Evolutionary conservation across 352 stramenopile species (phyloP).

Genomic region (Pythium oligandrum): DNA sequence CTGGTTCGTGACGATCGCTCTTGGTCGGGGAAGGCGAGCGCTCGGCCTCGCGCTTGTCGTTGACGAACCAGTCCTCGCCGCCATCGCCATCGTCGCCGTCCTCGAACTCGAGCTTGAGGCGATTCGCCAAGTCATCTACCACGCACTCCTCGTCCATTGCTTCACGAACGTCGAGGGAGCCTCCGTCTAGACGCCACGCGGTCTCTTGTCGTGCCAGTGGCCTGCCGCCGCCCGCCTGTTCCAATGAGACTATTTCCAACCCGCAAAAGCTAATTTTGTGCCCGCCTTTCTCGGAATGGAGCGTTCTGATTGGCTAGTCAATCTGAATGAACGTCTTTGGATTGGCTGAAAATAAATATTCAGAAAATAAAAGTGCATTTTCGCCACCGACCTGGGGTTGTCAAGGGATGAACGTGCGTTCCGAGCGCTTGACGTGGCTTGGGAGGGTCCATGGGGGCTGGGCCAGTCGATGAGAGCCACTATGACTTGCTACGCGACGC

Average conservation of each 20-base stretch:
- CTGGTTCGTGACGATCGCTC: slow-evolving; percentile 9
- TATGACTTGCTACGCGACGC: slow-evolving; percentile 69
- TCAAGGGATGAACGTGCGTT: no score
- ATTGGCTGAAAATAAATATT: neutral
- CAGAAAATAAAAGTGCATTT: no score
- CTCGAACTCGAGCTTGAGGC: slow-evolving; percentile 70
- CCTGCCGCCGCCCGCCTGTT: neutral
- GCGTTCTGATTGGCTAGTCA: slow-evolving; percentile 3
- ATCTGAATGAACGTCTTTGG: neutral
- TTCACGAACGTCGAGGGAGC: neutral
- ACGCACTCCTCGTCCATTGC: slow-evolving; percentile 49
- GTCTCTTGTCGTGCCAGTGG: neutral
- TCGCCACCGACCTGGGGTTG: no score
- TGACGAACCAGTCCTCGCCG: slow-evolving; percentile 80
- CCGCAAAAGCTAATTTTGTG: neutral
- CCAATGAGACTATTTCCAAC: slow-evolving; percentile 4
- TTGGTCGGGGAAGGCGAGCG: slow-evolving; percentile 22
- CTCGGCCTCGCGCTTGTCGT: slow-evolving; percentile 30
- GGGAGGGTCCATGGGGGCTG: no score
- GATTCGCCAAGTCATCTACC: slow-evolving; percentile 60
- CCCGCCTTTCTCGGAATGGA: slow-evolving; percentile 2
- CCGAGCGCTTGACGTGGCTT: no score
- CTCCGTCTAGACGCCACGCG: no score
- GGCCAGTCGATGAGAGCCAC: slow-evolving; percentile 24
- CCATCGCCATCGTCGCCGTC: slow-evolving; percentile 50